Base-by-base conservation (phyloP, 2,329 filamentous ascomycete species). In the Penicillium glabrum region DNA sequence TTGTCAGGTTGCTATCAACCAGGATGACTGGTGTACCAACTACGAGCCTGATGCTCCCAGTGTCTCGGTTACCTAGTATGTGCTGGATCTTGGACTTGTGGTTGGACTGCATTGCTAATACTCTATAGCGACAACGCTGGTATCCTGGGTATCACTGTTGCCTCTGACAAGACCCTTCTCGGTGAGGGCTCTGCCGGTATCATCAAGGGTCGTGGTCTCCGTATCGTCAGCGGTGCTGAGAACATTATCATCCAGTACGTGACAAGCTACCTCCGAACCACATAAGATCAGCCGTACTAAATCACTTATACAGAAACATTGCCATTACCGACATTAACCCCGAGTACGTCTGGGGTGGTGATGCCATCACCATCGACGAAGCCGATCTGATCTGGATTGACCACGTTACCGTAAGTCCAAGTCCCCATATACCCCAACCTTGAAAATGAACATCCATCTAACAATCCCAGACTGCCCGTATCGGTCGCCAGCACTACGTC, bases 1-100 rank as follows among this genome's bases (percentile, higher is more conserved):
- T 11, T 84, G 85, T 72, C 85, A 88, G 76, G 64, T 80, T 43
- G 82, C 85, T 61, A 86, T 88, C 69, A 83, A 86, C 75, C 76
- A 83, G 75, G 73, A 85, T 67, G 67, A 78, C 66, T 85, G 82
- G 80, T 87, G 85, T 71, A 75, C 69, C 54, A 86, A 86, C 75
- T 83, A 87, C 70, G 75, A 87, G 72, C 74, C 82, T 52, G 75
- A 76, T 35, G 80, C 82, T 2, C 77, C 80, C 31, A 77, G 75
- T 46, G 77, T 76, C 43, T 73, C 74, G 8, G 80, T 72, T 4
- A 59, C 46, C 24, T 78, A 78, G 64, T 65, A 31, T 13, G 29
- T 29, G 27, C 1, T 29, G 27, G 27, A 29, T 29, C 10, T 3
- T 29, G 27, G 1, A 13, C 5, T 13, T 1, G 10, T 11, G 9